Evolutionary conservation across 1,139 yeast species (phyloP).

Genomic region (Scheffersomyces lignicola): DNA sequence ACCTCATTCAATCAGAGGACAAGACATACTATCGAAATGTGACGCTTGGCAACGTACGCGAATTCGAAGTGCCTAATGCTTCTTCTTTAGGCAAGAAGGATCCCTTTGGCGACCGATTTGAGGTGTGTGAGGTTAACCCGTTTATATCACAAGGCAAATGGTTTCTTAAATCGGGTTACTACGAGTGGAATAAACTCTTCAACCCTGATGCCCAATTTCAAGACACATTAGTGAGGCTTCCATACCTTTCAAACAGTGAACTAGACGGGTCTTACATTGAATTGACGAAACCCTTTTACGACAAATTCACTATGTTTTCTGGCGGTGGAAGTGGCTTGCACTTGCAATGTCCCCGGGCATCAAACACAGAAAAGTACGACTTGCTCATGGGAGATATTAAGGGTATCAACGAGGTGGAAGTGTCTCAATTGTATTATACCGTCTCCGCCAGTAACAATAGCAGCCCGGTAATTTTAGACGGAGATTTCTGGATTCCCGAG

Average conservation of each 20-base stretch:
- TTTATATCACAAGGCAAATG: conserved; percentile 14
- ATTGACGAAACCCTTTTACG: conserved; percentile 26
- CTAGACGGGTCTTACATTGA: conserved; percentile 34
- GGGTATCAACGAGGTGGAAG: conserved; percentile 20
- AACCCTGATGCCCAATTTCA: conserved; percentile 36
- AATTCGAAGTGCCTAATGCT: conserved; percentile 16
- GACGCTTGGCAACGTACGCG: conserved; percentile 15
- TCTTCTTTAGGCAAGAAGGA: conserved; percentile 16
- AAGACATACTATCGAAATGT: conserved; percentile 17
- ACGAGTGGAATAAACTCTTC: conserved; percentile 39
- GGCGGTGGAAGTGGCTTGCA: conserved; percentile 10
- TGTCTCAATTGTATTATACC: conserved; percentile 21
- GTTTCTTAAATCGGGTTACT: conserved; percentile 32
- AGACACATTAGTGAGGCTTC: conserved; percentile 38
- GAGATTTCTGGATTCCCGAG: conserved; percentile 37
- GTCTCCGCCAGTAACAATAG: conserved; percentile 11
- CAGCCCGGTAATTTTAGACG: conserved; percentile 12
- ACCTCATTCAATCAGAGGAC: conserved; percentile 6
- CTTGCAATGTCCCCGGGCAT: conserved; percentile 25
- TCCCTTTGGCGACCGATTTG: conserved; percentile 22
- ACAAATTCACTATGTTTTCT: conserved; percentile 27
- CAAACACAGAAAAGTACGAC: conserved; percentile 30
- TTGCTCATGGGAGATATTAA: conserved; percentile 35
- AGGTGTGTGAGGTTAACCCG: conserved; percentile 35
- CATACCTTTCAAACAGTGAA: conserved; percentile 20